Evolutionary conservation across 352 stramenopile species (phyloP).

Genomic region (Hyaloperonospora brassicae): DNA sequence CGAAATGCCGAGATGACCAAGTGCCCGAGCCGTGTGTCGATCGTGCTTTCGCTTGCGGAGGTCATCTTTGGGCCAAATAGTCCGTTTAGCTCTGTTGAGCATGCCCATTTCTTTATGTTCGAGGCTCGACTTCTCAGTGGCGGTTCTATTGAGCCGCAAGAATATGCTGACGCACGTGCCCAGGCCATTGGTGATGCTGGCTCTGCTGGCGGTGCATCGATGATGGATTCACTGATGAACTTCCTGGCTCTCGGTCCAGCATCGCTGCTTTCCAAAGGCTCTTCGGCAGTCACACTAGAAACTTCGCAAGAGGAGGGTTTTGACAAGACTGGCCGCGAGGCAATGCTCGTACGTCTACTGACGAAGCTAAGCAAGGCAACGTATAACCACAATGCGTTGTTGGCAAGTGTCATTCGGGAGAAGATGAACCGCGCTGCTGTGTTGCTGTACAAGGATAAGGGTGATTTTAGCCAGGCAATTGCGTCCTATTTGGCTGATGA

Average conservation of each 20-base stretch:
- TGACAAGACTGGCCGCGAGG: slow-evolving; percentile 69
- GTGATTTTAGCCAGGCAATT: slow-evolving; percentile 64
- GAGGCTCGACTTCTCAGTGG: slow-evolving; percentile 79
- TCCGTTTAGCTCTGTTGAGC: slow-evolving; percentile 70
- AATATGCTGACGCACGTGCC: slow-evolving; percentile 68
- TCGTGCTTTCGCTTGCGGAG: slow-evolving; percentile 75
- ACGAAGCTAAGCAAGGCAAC: slow-evolving; percentile 76
- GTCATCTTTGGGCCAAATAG: slow-evolving; percentile 65
- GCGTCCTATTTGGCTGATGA: slow-evolving; percentile 75
- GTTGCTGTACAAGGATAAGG: slow-evolving; percentile 72
- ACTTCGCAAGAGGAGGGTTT: slow-evolving; percentile 78
- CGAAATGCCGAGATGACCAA: slow-evolving; percentile 64
- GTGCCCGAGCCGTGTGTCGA: slow-evolving; percentile 74
- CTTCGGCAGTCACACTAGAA: slow-evolving; percentile 31
- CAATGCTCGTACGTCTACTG: slow-evolving; percentile 79
- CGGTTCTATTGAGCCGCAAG: slow-evolving; percentile 70
- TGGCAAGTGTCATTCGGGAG: slow-evolving; percentile 63
- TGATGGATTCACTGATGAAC: slow-evolving; percentile 87
- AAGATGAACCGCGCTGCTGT: slow-evolving; percentile 80
- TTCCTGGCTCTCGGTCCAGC: slow-evolving; percentile 73
- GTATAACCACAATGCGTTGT: slow-evolving; percentile 67
- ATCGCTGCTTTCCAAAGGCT: slow-evolving; percentile 41
- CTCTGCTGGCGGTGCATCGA: slow-evolving; percentile 38
- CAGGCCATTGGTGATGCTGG: slow-evolving; percentile 41
- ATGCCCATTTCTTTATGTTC: slow-evolving; percentile 88